These are phyloP conservation scores for Teratosphaeria pseudoeucalypti DNA, from an alignment of 2,329 filamentous ascomycete genomes.

Conservation along the genomic window DNA sequence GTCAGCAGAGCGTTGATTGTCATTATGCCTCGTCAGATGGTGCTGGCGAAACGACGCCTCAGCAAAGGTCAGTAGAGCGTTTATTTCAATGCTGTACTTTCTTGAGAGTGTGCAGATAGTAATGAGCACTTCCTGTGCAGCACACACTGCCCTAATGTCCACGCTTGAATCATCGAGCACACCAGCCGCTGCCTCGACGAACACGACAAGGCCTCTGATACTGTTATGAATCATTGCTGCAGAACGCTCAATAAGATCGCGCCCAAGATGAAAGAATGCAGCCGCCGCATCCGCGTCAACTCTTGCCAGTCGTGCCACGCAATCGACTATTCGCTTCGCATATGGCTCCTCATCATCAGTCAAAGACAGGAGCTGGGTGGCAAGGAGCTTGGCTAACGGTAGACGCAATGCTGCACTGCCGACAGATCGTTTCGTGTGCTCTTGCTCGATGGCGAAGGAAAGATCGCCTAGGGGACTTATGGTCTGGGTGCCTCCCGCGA, in stretches of 20 bases:
- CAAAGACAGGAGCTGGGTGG: neutral
- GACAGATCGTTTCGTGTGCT: neutral
- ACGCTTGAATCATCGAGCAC: neutral
- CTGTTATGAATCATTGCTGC: neutral
- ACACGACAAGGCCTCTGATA: neutral
- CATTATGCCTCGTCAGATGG: neutral
- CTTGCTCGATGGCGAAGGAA: neutral
- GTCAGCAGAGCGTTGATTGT: neutral
- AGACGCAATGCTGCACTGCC: neutral
- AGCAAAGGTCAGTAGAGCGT: neutral
- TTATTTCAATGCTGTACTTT: neutral
- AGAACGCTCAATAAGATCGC: neutral
- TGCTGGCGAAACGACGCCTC: neutral
- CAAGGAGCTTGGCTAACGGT: neutral
- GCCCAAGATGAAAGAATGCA: constrained; percentile 7
- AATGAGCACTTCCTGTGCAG: neutral
- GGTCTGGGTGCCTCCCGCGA: neutral
- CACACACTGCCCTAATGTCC: neutral
- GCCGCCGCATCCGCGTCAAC: constrained; percentile 12
- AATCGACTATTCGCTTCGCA: neutral
- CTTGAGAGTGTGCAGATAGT: neutral
- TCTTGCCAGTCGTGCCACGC: constrained; percentile 16
- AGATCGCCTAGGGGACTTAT: neutral
- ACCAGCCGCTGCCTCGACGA: neutral
- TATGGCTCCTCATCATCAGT: neutral